Percentiles rank a stretch among this genome's conserved stretches.
These are phyloP conservation scores for Apocynum venetum DNA, from an alignment of 257 asterid genomes.

Conservation along the genomic window DNA sequence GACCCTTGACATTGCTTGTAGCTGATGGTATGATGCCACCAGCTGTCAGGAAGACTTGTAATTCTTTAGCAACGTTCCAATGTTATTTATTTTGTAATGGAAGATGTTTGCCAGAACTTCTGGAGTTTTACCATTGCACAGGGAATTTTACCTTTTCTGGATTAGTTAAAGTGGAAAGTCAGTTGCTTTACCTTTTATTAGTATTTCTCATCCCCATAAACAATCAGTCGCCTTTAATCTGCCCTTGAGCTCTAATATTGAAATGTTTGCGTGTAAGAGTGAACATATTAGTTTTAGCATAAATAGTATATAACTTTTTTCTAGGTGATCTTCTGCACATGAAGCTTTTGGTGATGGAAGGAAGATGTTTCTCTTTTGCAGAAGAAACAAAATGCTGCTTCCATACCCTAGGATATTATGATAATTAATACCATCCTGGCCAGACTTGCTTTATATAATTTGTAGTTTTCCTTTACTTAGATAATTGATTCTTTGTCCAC, in stretches of 20 bases:
- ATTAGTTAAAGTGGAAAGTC: neutral
- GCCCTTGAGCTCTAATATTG: neutral
- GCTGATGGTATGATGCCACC: neutral
- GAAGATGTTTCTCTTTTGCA: neutral
- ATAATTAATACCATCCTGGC: neutral
- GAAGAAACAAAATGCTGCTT: neutral
- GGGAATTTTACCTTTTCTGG: neutral
- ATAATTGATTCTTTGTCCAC: neutral
- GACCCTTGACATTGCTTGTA: neutral
- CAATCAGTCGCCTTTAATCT: neutral
- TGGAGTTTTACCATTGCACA: neutral
- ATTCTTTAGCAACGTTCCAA: neutral
- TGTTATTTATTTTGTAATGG: neutral
- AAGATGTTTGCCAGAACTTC: neutral
- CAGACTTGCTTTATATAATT: neutral
- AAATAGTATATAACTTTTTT: neutral
- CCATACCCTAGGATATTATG: neutral
- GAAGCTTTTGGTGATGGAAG: neutral
- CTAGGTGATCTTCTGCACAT: neutral
- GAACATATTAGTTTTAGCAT: neutral
- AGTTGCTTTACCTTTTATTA: neutral
- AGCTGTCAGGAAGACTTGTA: neutral
- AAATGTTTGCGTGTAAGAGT: neutral
- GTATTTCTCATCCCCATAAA: neutral
- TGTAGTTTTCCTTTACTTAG: neutral